Base-by-base conservation (phyloP, 2,329 filamentous ascomycete species). In the Curvularia hawaiiensis region DNA sequence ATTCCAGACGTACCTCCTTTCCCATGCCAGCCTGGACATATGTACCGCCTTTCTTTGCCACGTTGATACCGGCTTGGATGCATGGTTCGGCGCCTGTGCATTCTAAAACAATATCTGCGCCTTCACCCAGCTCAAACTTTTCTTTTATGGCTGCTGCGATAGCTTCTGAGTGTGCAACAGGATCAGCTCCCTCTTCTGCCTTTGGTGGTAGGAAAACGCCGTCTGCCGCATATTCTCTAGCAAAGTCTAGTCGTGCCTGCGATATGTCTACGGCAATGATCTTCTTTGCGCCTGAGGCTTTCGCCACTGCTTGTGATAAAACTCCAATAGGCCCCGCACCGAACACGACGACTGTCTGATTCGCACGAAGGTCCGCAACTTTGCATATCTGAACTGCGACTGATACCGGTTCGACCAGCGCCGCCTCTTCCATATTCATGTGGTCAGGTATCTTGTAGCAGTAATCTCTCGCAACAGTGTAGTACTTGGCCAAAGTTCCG, bases 11-110 rank as follows among this genome's bases (percentile, higher is more conserved):
- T 38, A 56, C 56, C 28, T 62, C 65, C 35, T 63, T 66, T 7
- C 67, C 67, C 59, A 71, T 63, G 4, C 67, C 68, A 14, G 62
- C 66, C 48, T 71, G 67, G 16, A 70, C 63, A 35, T 63, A 65
- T 0, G 60, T 66, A 1, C 56, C 65, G 2, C 64, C 65, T 33
- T 63, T 63, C 49, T 51, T 62, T 3, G 60, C 52, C 6, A 56
- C 60, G n/a, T 59, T 60, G 26, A 68, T 56, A 6, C 63, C 66
- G 4, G 58, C 35, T 39, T 66, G 62, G 10, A 68, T 64, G 24
- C 65, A 69, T 3, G 63, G 52, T 49, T 66, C 66, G 1, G 65
- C 66, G 5, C 66, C 66, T 3, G 65, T 65, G 31, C 59, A 62
- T 46, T 69, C 67, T 24, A 68, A 31, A 9, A 67, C 67, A n/a